phyloP scores from a whole-genome alignment of 257 asterid genomes.

The Penstemon barbatus region DNA sequence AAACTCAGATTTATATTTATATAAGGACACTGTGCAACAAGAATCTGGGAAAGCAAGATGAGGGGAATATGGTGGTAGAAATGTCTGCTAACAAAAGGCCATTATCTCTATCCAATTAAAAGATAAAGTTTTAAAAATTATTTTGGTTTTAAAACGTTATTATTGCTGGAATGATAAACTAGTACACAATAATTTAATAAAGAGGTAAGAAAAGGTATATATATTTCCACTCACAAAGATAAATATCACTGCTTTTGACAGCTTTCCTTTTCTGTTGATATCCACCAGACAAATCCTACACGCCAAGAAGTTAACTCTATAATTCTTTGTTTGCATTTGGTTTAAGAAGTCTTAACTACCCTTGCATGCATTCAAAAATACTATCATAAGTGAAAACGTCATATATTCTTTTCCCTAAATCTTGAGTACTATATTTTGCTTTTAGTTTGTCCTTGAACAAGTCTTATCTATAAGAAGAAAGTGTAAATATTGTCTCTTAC shows the following conservation, averaged over 20 bases:
- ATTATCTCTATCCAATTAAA: constrained; percentile 62
- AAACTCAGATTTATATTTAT: constrained; percentile 33
- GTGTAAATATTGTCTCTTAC: background rate
- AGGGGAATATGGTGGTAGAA: constrained; percentile 80
- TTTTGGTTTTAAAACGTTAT: constrained; percentile 9
- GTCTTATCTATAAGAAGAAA: constrained; percentile 5
- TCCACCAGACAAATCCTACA: constrained; percentile 54
- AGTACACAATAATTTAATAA: constrained; percentile 27
- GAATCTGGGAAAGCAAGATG: constrained; percentile 80
- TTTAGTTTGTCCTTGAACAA: constrained; percentile 13
- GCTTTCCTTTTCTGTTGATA: constrained; percentile 45
- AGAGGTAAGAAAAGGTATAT: constrained; percentile 35
- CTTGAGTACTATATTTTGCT: background rate
- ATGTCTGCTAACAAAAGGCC: constrained; percentile 78
- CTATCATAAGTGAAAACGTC: background rate
- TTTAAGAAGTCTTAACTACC: constrained; percentile 32
- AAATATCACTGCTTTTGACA: constrained; percentile 38
- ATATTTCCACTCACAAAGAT: constrained; percentile 34
- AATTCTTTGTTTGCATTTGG: constrained; percentile 35
- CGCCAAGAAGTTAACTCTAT: constrained; percentile 45
- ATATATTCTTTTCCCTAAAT: background rate
- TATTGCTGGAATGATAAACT: constrained; percentile 28
- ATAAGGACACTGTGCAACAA: constrained; percentile 62
- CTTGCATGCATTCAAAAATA: constrained; percentile 21
- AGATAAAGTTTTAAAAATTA: background rate